phyloP scores from a whole-genome alignment of 257 asterid species.

The Ligustrum vulgare region DNA sequence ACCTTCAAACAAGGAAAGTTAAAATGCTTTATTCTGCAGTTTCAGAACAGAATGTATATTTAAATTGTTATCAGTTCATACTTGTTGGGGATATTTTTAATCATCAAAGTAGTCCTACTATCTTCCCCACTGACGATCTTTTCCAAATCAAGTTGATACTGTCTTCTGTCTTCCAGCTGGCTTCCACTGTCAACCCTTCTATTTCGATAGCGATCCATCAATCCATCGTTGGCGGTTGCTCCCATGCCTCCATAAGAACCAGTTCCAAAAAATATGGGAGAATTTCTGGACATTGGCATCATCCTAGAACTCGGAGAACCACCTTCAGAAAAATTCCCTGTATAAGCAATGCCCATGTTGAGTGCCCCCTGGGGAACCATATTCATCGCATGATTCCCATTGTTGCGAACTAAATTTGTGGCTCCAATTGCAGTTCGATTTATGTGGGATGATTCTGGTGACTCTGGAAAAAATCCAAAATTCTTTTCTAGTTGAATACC shows the following conservation, averaged over 20 bases:
- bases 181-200: constrained; percentile 70
- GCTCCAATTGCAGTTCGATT: constrained; percentile 53
- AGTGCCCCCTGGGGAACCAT: constrained; percentile 49
- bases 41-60: constrained; percentile 6
- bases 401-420: constrained; percentile 46
- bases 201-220: constrained; percentile 68
- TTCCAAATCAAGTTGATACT: constrained; percentile 88
- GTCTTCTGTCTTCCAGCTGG: constrained; percentile 75
- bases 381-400: constrained; percentile 47
- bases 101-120: constrained; percentile 88
- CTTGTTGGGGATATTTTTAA: constrained; percentile 98
- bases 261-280: constrained; percentile 60
- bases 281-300: constrained; percentile 65
- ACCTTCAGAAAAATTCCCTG: constrained; percentile 58
- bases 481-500: constrained; percentile 74
- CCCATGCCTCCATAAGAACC: constrained; percentile 73
- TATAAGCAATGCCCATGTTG: constrained; percentile 64
- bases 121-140: constrained; percentile 79
- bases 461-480: constrained; percentile 77
- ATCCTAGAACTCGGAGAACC: constrained; percentile 72
- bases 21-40: constrained; percentile 10
- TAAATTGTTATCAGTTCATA: constrained; percentile 39
- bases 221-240: constrained; percentile 47
- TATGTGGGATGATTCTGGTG: constrained; percentile 72
- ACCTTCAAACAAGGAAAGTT: constrained; percentile 45